A percentile compares a stretch with the other conserved stretches of the same genome.
Evolutionary conservation across 768 basidiomycete genomes (phyloP).

Genomic region (Pleurotus tuber-regium): DNA sequence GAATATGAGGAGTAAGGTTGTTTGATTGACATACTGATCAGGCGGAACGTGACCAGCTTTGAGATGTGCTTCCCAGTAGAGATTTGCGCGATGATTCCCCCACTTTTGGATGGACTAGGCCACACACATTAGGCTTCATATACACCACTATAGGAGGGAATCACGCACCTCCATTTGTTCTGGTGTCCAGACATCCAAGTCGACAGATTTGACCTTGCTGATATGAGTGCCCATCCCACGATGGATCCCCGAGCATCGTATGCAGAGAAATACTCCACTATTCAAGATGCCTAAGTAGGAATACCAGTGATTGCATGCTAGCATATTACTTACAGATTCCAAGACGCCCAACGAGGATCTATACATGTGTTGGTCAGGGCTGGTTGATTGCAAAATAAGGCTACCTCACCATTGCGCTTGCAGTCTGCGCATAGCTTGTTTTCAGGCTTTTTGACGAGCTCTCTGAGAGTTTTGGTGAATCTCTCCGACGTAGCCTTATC

Average conservation of each 20-base stretch:
- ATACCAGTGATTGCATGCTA: conserved; percentile 3
- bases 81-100: conserved; percentile 91
- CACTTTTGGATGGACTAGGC: conserved; percentile 81
- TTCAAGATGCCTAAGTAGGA: not conserved
- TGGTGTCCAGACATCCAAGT: conserved; percentile 96
- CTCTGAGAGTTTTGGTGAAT: conserved; percentile 75
- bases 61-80: conserved; percentile 97
- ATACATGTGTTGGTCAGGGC: conserved; percentile 9
- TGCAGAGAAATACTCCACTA: conserved; percentile 93
- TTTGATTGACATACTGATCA: conserved; percentile 73
- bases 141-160: not conserved
- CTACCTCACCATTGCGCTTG: conserved; percentile 91
- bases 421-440: conserved; percentile 97
- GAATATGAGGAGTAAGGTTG: not conserved
- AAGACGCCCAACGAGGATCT: conserved; percentile 99
- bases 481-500: conserved; percentile 87
- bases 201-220: conserved; percentile 94
- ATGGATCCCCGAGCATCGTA: conserved; percentile 96
- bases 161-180: conserved; percentile 89
- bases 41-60: conserved; percentile 89
- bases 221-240: conserved; percentile 99
- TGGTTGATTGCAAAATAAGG: no score
- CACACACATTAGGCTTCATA: not conserved
- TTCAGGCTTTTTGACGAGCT: conserved; percentile 83
- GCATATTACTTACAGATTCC: conserved; percentile 72